These are phyloP conservation scores for Monilinia fructigena DNA, from an alignment of 2,329 filamentous ascomycete species.

Conservation along the genomic window DNA sequence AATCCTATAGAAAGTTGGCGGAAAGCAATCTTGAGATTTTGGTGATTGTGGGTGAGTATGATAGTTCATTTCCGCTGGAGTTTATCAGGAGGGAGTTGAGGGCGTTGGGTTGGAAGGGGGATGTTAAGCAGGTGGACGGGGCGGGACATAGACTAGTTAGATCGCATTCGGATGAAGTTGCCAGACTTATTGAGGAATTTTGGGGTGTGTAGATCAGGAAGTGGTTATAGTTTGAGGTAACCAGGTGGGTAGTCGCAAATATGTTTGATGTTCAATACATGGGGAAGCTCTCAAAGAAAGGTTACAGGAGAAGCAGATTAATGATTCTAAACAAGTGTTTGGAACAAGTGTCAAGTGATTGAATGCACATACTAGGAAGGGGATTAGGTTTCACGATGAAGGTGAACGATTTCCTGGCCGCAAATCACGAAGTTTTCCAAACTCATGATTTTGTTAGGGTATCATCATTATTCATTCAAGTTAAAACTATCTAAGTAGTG, in stretches of 20 bases:
- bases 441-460: not conserved
- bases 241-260: no score
- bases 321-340: not conserved
- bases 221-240: not conserved
- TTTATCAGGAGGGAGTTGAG: not conserved
- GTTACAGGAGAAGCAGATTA: not conserved
- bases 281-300: not conserved
- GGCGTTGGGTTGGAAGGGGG: not conserved
- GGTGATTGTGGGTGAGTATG: not conserved
- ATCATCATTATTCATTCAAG: not conserved
- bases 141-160: not conserved
- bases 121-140: not conserved
- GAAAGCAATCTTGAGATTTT: not conserved
- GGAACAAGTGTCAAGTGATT: no score
- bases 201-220: not conserved
- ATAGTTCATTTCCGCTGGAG: not conserved
- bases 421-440: not conserved
- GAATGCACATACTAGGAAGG: no score
- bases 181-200: not conserved
- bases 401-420: no score
- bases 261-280: not conserved
- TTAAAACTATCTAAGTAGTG: not conserved
- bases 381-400: no score
- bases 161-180: not conserved
- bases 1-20: not conserved